phyloP scores from a whole-genome alignment of 305 asterid genomes.

The Fraxinus ornus region DNA sequence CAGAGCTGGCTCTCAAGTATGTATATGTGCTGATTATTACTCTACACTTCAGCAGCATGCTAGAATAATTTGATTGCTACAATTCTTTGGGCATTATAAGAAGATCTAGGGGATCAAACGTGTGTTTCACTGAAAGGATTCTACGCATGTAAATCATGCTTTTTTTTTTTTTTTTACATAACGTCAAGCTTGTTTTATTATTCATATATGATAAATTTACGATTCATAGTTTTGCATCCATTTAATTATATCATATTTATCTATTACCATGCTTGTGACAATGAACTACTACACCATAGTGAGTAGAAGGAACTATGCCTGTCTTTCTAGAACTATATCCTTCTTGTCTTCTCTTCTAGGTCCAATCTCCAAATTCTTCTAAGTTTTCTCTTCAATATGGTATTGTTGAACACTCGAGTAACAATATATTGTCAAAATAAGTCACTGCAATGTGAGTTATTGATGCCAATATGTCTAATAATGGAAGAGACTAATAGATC shows the following conservation, averaged over 20 bases:
- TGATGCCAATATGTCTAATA: neutral
- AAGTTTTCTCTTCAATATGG: neutral
- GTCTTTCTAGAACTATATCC: neutral
- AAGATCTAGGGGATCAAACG: neutral
- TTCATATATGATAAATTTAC: neutral
- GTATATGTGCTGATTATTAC: constrained; percentile 26
- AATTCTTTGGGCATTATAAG: neutral
- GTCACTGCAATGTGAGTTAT: neutral
- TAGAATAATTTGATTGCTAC: constrained; percentile 10
- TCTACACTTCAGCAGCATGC: constrained; percentile 18
- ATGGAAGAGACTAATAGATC: neutral
- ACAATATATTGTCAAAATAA: neutral
- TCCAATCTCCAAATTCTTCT: constrained; percentile 13
- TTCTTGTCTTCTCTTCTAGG: constrained; percentile 15
- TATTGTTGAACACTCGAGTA: neutral
- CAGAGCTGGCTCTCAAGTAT: constrained; percentile 98
- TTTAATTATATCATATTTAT: neutral
- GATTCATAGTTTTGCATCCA: neutral
- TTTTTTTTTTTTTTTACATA: neutral
- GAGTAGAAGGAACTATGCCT: constrained; percentile 12
- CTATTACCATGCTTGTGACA: neutral
- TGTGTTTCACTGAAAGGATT: constrained; percentile 15
- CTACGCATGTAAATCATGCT: neutral
- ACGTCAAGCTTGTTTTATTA: neutral
- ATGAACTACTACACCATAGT: constrained; percentile 6